phyloP scores from a whole-genome alignment of 192 early-diverging fungal species.

The Neocallimastix lanati region DNA sequence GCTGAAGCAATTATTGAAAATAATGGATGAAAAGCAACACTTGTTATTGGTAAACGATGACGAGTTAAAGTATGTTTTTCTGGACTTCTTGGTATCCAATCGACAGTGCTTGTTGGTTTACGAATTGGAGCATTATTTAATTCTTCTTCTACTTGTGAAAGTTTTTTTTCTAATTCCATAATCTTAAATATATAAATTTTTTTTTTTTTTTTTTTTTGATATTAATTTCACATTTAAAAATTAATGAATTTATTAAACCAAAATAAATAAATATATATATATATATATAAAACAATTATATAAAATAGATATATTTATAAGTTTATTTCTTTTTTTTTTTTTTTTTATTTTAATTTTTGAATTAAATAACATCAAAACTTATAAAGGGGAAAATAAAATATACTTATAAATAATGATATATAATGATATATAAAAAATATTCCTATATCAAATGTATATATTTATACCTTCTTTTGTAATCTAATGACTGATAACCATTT shows the following conservation, averaged over 20 bases:
- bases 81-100: slow-evolving; percentile 74
- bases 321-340: too few species aligned
- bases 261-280: too few species aligned
- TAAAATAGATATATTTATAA: too few species aligned
- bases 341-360: too few species aligned
- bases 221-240: neutral
- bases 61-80: slow-evolving; percentile 51
- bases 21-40: slow-evolving; percentile 76
- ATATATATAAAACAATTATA: too few species aligned
- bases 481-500: slow-evolving; percentile 94
- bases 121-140: slow-evolving; percentile 5
- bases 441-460: too few species aligned
- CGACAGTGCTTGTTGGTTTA: slow-evolving; percentile 16
- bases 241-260: too few species aligned
- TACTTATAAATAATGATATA: too few species aligned
- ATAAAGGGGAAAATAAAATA: too few species aligned
- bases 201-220: neutral
- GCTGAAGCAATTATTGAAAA: slow-evolving; percentile 66
- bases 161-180: slow-evolving; percentile 76
- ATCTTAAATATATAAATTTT: too few species aligned
- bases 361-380: too few species aligned
- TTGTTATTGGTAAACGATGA: slow-evolving; percentile 63
- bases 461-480: slow-evolving; percentile 60
- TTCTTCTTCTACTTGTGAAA: slow-evolving; percentile 58
- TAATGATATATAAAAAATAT: too few species aligned